A percentile compares a stretch with the other conserved stretches of the same genome.
phyloP scores from a whole-genome alignment of 768 basidiomycete species.

The Gloeostereum incarnatum region DNA sequence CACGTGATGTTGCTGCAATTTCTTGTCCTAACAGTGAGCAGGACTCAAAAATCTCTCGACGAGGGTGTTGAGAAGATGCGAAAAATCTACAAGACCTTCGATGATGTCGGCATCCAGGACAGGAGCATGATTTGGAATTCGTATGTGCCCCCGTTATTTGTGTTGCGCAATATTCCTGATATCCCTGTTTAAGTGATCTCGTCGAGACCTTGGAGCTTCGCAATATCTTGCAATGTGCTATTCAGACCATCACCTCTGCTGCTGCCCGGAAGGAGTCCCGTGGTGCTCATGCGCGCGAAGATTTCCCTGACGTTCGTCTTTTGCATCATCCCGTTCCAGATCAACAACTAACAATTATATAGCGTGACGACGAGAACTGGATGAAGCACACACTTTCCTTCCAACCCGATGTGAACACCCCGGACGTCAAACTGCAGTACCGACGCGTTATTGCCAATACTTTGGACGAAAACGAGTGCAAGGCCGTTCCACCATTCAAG shows the following conservation, averaged over 20 bases:
- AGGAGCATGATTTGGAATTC: conserved; percentile 99
- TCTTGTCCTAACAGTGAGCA: conserved; percentile 14
- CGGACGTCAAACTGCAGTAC: conserved; percentile 86
- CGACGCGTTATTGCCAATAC: conserved; percentile 79
- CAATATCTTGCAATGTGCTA: conserved; percentile 90
- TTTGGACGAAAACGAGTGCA: conserved; percentile 95
- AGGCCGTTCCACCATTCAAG: conserved; percentile 95
- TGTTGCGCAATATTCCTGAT: conserved; percentile 1
- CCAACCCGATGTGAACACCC: conserved; percentile 67
- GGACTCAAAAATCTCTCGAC: conserved; percentile 83
- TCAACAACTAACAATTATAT: conserved; percentile 4
- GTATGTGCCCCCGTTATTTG: conserved; percentile 33
- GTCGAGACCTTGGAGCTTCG: conserved; percentile 96
- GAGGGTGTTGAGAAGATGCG: conserved; percentile 86
- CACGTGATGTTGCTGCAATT: neutral
- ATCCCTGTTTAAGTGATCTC: conserved; percentile 59
- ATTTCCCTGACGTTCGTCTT: conserved; percentile 77
- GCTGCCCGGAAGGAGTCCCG: conserved; percentile 95
- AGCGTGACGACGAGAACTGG: conserved; percentile 92
- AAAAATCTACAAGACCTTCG: conserved; percentile 80
- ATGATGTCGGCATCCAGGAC: conserved; percentile 93
- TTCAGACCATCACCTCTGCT: conserved; percentile 90
- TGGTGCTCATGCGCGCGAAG: conserved; percentile 98
- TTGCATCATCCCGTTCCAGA: neutral
- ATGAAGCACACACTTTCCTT: conserved; percentile 97